phyloP scores from a whole-genome alignment of 106 monocot species.

The Narthecium ossifragum region DNA sequence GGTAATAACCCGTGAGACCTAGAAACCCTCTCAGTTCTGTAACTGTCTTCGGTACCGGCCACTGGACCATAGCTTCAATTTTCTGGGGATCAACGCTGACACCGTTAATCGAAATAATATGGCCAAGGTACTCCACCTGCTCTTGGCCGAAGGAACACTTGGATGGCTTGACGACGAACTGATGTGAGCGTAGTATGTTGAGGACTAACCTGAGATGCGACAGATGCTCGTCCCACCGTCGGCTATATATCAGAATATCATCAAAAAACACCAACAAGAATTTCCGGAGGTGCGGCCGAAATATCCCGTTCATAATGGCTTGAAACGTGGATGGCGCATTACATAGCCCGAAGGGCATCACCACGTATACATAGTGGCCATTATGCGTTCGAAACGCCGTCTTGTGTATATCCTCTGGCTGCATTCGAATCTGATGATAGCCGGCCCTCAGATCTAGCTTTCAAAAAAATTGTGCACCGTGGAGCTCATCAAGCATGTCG shows the following conservation, averaged over 20 bases:
- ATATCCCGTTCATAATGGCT: not conserved
- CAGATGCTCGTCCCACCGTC: not conserved
- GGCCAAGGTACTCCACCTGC: too few relatives aligned
- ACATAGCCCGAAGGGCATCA: not conserved
- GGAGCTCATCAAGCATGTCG: not conserved
- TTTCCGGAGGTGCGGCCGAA: not conserved
- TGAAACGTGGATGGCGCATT: not conserved
- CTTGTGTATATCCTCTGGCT: not conserved
- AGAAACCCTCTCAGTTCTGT: conserved; percentile 4
- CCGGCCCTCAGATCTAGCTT: not conserved
- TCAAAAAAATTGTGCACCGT: not conserved
- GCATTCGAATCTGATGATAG: not conserved
- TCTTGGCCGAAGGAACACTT: too few relatives aligned
- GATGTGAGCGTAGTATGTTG: not conserved
- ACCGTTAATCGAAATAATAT: too few relatives aligned
- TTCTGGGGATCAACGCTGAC: not conserved
- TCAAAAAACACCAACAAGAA: not conserved
- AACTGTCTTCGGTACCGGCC: not conserved
- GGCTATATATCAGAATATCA: not conserved
- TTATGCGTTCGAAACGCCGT: not conserved
- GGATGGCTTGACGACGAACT: not conserved
- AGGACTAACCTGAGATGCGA: not conserved
- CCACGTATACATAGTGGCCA: not conserved
- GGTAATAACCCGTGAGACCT: not conserved
- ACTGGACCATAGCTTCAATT: not conserved